Percentiles rank a stretch among this genome's conserved stretches.
Conservation (phyloP, 257 asterid genomes). For the Rubia yunnanensis region DNA sequence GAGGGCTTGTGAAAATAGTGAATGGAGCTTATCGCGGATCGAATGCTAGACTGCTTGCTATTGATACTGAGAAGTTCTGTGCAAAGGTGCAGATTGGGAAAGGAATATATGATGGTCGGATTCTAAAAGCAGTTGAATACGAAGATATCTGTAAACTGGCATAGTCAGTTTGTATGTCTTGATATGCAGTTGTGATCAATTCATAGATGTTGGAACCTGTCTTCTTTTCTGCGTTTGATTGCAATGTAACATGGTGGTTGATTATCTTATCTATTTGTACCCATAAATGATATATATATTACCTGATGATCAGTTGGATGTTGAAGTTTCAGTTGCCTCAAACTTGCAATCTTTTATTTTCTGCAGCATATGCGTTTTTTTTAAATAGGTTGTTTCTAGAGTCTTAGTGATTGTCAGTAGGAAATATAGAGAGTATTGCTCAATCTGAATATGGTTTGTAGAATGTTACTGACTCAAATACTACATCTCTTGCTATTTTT, state of each 20-base stretch:
- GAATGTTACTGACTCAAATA: background rate
- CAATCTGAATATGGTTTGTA: too few relatives aligned
- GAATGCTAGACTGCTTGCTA: constrained; percentile 53
- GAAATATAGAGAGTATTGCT: background rate
- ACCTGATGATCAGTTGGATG: background rate
- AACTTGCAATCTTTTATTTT: background rate
- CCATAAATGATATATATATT: background rate
- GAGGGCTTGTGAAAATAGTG: constrained; percentile 77
- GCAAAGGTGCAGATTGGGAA: constrained; percentile 86
- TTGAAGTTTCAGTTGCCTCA: background rate
- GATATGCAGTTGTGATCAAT: background rate
- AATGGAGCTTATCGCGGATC: constrained; percentile 91
- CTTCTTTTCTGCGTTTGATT: background rate
- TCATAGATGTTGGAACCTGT: background rate
- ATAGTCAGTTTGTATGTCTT: constrained; percentile 15
- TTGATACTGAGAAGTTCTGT: constrained; percentile 53
- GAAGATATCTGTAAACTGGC: constrained; percentile 82
- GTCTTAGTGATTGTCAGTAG: background rate
- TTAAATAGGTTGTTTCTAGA: too few relatives aligned
- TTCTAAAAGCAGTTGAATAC: constrained; percentile 73
- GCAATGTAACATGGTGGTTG: background rate
- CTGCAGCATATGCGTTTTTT: background rate
- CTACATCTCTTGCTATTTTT: background rate
- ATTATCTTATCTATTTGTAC: background rate
- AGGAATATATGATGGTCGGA: constrained; percentile 83